These are phyloP conservation scores for Talaromyces sp. DNA, from an alignment of 2,329 filamentous ascomycete species.

Conservation along the genomic window DNA sequence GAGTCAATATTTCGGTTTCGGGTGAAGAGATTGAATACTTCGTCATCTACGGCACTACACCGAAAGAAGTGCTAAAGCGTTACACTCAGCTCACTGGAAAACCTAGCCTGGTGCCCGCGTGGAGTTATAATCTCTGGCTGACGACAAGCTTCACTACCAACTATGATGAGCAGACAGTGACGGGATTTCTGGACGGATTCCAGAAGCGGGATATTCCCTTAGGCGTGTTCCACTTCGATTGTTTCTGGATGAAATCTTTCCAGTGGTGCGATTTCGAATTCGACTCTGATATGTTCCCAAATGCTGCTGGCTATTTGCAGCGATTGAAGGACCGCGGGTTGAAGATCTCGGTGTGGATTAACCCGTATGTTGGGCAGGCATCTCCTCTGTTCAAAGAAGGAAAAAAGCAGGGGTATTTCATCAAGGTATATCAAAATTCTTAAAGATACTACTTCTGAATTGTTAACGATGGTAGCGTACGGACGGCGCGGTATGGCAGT, in stretches of 20 bases:
- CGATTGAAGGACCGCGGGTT: conserved; percentile 61
- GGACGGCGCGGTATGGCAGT: conserved; percentile 68
- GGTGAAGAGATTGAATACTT: conserved; percentile 70
- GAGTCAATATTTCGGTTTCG: conserved; percentile 65
- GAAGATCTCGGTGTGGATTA: conserved; percentile 72
- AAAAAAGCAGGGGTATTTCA: conserved; percentile 61
- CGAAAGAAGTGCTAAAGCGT: conserved; percentile 65
- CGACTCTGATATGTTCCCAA: conserved; percentile 63
- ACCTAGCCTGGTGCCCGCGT: conserved; percentile 61
- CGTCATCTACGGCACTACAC: conserved; percentile 65
- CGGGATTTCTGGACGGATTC: conserved; percentile 64
- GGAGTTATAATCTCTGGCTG: conserved; percentile 73
- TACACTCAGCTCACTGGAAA: conserved; percentile 66
- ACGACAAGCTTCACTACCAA: conserved; percentile 68
- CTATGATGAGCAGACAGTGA: conserved; percentile 66
- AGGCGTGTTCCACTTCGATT: conserved; percentile 71
- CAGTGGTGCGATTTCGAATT: conserved; percentile 73
- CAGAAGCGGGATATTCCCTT: conserved; percentile 59
- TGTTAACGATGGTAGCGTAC: conserved; percentile 39
- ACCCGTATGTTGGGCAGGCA: conserved; percentile 68
- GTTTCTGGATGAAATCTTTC: conserved; percentile 73
- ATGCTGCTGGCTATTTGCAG: conserved; percentile 60
- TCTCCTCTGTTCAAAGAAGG: conserved; percentile 61
- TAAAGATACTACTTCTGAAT: neutral
- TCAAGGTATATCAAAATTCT: conserved; percentile 42